Percentiles rank a stretch among this genome's conserved stretches.
These are phyloP conservation scores for Chimonanthus salicifolius DNA, from an alignment of 164 flowering plant genomes.

Conservation along the genomic window DNA sequence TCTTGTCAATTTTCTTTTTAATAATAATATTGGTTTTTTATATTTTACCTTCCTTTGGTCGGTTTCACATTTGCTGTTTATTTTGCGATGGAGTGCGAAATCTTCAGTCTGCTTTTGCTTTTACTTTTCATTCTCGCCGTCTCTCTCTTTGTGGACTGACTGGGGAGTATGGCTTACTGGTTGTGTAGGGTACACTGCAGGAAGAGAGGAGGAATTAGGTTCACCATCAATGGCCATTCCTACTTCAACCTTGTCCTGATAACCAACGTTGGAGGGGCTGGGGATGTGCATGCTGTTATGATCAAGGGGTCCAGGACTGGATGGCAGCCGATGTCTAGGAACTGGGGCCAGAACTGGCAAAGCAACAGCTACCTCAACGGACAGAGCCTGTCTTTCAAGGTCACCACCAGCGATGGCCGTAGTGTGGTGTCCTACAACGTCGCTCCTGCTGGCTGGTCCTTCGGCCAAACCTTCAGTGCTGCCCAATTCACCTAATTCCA, in stretches of 20 bases:
- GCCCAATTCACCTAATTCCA: constrained; percentile 35
- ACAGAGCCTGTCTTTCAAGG: constrained; percentile 67
- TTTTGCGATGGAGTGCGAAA: neutral
- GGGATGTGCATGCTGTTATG: constrained; percentile 53
- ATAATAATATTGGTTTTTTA: no score
- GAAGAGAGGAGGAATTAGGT: constrained; percentile 71
- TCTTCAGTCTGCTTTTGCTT: no score
- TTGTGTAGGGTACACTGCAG: constrained; percentile 54
- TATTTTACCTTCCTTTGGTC: neutral
- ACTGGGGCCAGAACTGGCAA: constrained; percentile 94
- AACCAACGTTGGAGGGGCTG: constrained; percentile 82
- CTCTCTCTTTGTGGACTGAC: no score
- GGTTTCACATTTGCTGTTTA: neutral
- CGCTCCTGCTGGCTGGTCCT: constrained; percentile 62
- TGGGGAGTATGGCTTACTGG: neutral
- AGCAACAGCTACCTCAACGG: constrained; percentile 62
- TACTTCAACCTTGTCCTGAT: constrained; percentile 76
- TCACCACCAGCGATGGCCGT: constrained; percentile 64
- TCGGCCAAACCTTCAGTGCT: constrained; percentile 72
- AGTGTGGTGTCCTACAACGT: constrained; percentile 43
- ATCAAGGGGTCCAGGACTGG: constrained; percentile 67
- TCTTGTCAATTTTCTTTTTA: no score
- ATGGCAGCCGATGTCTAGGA: constrained; percentile 77
- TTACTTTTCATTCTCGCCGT: neutral
- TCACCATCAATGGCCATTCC: constrained; percentile 69